These are phyloP conservation scores for Endogone sp. DNA, from an alignment of 192 early-diverging fungal genomes.

Conservation along the genomic window DNA sequence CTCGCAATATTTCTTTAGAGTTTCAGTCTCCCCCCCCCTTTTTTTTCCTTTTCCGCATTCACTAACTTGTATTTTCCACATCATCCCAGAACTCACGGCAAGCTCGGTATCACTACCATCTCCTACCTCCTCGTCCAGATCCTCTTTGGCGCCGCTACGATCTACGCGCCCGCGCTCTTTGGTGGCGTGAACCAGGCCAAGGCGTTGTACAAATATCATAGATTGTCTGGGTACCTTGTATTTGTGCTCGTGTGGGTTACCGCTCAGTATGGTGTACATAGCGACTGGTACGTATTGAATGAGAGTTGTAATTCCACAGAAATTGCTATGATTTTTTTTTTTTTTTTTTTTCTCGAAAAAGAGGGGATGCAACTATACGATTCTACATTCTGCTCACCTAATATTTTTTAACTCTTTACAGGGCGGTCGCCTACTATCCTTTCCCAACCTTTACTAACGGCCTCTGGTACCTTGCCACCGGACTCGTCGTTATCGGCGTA, in stretches of 20 bases:
- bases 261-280: conserved; percentile 29
- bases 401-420: not conserved
- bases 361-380: not conserved
- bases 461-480: not conserved
- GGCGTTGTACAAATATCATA: conserved; percentile 33
- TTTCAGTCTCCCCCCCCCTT: not conserved
- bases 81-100: conserved; percentile 21
- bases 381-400: not conserved
- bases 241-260: conserved; percentile 27
- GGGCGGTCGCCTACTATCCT: not conserved
- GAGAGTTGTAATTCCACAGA: no score
- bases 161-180: conserved; percentile 18
- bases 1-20: not conserved
- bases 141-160: conserved; percentile 24
- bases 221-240: conserved; percentile 28
- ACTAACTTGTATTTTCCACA: not conserved
- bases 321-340: no score
- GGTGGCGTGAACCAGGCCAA: conserved; percentile 24
- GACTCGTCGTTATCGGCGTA: not conserved
- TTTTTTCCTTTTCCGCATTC: not conserved
- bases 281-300: conserved; percentile 10
- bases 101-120: conserved; percentile 25
- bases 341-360: not conserved
- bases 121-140: conserved; percentile 22
- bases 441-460: not conserved